phyloP scores from a whole-genome alignment of 805 yeast species.

The Pichia eremophila region DNA sequence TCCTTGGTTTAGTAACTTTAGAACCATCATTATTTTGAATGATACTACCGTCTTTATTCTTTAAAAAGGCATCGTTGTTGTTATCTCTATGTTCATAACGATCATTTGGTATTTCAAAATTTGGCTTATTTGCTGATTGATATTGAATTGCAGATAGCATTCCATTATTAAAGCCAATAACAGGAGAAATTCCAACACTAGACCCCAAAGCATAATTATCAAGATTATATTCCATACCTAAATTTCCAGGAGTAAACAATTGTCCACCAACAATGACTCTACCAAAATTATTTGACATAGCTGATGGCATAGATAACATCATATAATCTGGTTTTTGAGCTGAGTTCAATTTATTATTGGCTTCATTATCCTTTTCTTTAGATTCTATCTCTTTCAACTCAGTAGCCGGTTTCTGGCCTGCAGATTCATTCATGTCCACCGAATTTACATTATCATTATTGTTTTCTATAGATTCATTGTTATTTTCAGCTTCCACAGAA shows the following conservation, averaged over 20 bases:
- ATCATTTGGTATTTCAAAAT: background rate
- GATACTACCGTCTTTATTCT: background rate
- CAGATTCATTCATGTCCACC: too few species aligned
- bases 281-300: slow-evolving; percentile 2
- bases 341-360: background rate
- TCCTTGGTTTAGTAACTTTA: slow-evolving; percentile 5
- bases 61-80: background rate
- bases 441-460: background rate
- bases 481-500: background rate
- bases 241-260: slow-evolving; percentile 6
- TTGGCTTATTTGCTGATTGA: background rate
- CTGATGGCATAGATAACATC: slow-evolving; percentile 4
- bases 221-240: slow-evolving; percentile 3
- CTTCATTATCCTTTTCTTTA: background rate
- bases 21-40: background rate
- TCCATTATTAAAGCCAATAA: slow-evolving; percentile 12
- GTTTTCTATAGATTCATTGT: too few species aligned
- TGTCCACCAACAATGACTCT: slow-evolving; percentile 3
- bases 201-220: slow-evolving; percentile 1
- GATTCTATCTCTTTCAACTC: background rate
- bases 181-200: slow-evolving; percentile 8
- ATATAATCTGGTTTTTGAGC: slow-evolving; percentile 2
- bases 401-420: too few species aligned
- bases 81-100: background rate
- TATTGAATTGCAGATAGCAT: slow-evolving; percentile 7